phyloP scores from a whole-genome alignment of 2,329 filamentous ascomycete species.

The Colletotrichum melonis region DNA sequence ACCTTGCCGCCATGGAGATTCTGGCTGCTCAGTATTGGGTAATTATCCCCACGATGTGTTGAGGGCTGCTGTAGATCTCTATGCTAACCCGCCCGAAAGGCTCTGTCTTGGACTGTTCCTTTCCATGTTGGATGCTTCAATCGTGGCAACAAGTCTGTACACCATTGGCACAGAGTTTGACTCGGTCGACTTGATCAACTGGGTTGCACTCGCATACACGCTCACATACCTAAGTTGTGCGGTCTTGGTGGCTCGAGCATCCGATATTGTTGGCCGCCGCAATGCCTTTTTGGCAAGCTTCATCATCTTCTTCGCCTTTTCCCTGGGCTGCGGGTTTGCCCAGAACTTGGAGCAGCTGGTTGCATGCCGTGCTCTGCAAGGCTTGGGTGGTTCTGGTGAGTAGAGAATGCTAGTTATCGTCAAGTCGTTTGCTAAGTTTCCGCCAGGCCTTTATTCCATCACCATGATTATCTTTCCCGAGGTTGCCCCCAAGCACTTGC shows the following conservation, averaged over 20 bases:
- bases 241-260: slow-evolving; percentile 64
- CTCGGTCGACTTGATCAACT: slow-evolving; percentile 58
- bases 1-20: slow-evolving; percentile 46
- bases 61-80: background rate
- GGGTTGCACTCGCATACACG: slow-evolving; percentile 67
- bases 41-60: background rate
- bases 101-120: slow-evolving; percentile 65
- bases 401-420: slow-evolving; percentile 18
- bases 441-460: slow-evolving; percentile 63
- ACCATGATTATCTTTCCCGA: slow-evolving; percentile 67
- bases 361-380: slow-evolving; percentile 52
- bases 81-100: slow-evolving; percentile 43
- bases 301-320: slow-evolving; percentile 66
- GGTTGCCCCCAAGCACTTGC: slow-evolving; percentile 53
- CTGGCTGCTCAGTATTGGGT: slow-evolving; percentile 49
- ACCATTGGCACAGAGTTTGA: slow-evolving; percentile 65
- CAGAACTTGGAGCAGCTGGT: slow-evolving; percentile 55
- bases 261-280: slow-evolving; percentile 66
- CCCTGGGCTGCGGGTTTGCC: slow-evolving; percentile 64
- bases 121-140: slow-evolving; percentile 69
- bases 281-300: slow-evolving; percentile 62
- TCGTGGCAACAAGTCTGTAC: slow-evolving; percentile 68
- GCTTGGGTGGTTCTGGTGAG: slow-evolving; percentile 62
- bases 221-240: slow-evolving; percentile 68
- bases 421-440: background rate